Base-by-base conservation (phyloP, 1,284 basidiomycete species). In the Trametes versicolor region DNA sequence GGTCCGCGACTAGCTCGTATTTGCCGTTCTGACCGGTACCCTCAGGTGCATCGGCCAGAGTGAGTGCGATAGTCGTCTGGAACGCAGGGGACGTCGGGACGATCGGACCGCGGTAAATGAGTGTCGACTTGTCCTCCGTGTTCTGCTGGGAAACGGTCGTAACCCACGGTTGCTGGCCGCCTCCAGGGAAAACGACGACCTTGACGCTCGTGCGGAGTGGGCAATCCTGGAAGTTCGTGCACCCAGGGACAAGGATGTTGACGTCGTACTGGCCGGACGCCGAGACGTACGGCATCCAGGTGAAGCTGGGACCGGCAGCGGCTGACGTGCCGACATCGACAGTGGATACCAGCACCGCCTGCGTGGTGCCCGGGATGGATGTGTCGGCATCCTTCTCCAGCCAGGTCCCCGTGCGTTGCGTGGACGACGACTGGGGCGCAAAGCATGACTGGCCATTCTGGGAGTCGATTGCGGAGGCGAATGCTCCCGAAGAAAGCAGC, bases 251-350 rank as follows among this genome's bases (percentile, higher is more conserved):
- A 64, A 93, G 84, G 61, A 99, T 76, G 77, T 90, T 92, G 70
- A 98, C 84, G 53, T 93, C 86, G 78, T 99, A 99, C 67, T 88
- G 81, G 43, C 96, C 98, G 1, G 93, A 87, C 21, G 93, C 91
- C 0, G 94, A 94, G 25, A 99, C 91, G 73, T 95, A 96, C 0
- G 97, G 95, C 77, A 89, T 86, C 89, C 95, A 98, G 0, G 93
- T 96, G 73, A 98, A 88, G 45, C 87, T 89, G 12, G 95, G 94
- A 19, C 85, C 85, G 48, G 85, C 76, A 0, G 85, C 75, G 4
- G 87, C 66, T 2, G 89, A 74, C 2, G 90, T 91, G 23, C 87
- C 89, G 48, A 92, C 89, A 48, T 84, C 75, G 23, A 96, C 87
- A 0, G 82, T 81, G 15, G 95, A 85, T 32, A 90, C 85, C 23